Percentiles rank a stretch among this genome's conserved stretches.
Evolutionary conservation across 2,329 filamentous ascomycete genomes (phyloP).

Genomic region (Botrytis squamosa): DNA sequence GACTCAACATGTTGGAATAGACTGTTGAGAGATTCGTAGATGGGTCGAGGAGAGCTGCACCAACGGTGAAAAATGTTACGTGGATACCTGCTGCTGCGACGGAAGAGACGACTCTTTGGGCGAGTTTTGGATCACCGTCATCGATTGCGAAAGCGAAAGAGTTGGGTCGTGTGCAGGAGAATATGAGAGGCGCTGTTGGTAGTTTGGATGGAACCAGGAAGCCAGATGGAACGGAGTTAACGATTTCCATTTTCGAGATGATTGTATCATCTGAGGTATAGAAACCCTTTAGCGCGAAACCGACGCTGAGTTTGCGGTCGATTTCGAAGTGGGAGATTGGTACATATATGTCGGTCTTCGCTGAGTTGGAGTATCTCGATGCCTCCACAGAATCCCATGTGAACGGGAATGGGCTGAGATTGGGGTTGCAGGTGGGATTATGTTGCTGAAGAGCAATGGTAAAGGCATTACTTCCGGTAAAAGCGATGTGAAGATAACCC

Average conservation of each 20-base stretch:
- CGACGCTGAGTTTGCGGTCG: constrained; percentile 54
- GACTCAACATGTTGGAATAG: constrained; percentile 60
- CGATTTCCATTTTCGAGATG: constrained; percentile 60
- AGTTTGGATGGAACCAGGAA: constrained; percentile 58
- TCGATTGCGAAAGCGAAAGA: constrained; percentile 73
- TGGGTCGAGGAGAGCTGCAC: constrained; percentile 57
- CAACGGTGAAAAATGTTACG: constrained; percentile 72
- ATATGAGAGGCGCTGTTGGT: constrained; percentile 58
- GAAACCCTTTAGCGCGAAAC: constrained; percentile 64
- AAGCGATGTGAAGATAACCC: constrained; percentile 64
- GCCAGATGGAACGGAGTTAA: constrained; percentile 51
- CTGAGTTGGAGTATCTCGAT: constrained; percentile 53
- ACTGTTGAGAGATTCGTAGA: constrained; percentile 61
- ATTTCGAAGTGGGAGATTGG: constrained; percentile 66
- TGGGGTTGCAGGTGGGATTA: constrained; percentile 57
- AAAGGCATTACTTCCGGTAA: constrained; percentile 61
- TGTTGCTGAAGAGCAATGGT: constrained; percentile 65
- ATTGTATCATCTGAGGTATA: constrained; percentile 52
- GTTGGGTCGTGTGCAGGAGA: constrained; percentile 65
- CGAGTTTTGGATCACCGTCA: constrained; percentile 60
- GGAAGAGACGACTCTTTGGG: constrained; percentile 59
- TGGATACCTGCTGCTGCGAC: constrained; percentile 60
- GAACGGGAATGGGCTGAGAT: constrained; percentile 59
- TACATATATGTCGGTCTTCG: constrained; percentile 59
- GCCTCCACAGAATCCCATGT: constrained; percentile 69